phyloP scores from a whole-genome alignment of 2,329 filamentous ascomycete genomes.

The Ascochyta lentis region DNA sequence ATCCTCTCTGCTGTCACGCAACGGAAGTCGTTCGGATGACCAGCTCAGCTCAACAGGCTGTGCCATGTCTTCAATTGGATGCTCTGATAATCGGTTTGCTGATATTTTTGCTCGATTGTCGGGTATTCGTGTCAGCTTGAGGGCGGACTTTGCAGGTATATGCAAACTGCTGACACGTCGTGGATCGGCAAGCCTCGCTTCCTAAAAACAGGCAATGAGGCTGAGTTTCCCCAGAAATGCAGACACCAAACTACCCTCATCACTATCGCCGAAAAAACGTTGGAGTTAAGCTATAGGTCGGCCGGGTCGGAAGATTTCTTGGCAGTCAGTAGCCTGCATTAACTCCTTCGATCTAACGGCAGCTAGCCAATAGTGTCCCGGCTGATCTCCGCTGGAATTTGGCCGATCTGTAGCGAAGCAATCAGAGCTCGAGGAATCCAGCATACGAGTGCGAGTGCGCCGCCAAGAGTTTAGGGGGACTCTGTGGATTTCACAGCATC shows the following conservation, averaged over 20 bases:
- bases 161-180: constrained; percentile 8
- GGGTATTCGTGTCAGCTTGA: not conserved
- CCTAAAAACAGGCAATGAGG: not conserved
- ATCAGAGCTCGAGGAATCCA: not conserved
- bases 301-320: not conserved
- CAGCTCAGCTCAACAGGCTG: constrained; percentile 14
- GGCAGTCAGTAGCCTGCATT: constrained; percentile 15
- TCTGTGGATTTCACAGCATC: too few species aligned
- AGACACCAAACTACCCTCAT: not conserved
- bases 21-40: constrained; percentile 19
- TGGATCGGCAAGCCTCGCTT: not conserved
- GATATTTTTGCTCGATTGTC: not conserved
- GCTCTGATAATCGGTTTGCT: not conserved
- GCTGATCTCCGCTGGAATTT: not conserved
- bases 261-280: not conserved
- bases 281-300: not conserved
- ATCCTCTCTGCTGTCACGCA: constrained; percentile 21
- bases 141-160: constrained; percentile 8
- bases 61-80: not conserved
- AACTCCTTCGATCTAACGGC: constrained; percentile 3
- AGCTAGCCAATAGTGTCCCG: not conserved
- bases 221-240: not conserved
- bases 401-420: not conserved
- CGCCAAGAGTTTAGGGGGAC: too few species aligned
- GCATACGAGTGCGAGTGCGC: constrained; percentile 3